phyloP scores from a whole-genome alignment of 176 grass and related monocot species.

The Chrysopogon serrulatus region DNA sequence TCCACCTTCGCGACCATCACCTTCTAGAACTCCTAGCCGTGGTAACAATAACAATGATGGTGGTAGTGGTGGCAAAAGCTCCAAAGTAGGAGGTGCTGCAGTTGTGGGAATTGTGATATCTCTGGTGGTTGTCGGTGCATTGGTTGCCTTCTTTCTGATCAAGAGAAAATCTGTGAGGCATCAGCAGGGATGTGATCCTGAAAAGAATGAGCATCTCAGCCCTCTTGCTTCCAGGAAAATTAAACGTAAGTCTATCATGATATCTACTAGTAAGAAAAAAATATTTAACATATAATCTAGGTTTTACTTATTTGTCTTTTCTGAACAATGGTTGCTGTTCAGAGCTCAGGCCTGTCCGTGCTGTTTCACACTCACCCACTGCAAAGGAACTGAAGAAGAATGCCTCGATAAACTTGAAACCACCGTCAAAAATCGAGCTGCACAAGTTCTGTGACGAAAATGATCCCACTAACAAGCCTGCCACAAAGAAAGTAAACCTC shows the following conservation, averaged over 20 bases:
- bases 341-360: slow-evolving; percentile 51
- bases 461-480: slow-evolving; percentile 44
- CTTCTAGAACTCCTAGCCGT: slow-evolving; percentile 6
- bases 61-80: slow-evolving; percentile 22
- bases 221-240: slow-evolving; percentile 49
- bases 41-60: slow-evolving; percentile 26
- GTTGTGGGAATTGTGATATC: slow-evolving; percentile 69
- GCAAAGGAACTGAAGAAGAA: slow-evolving; percentile 36
- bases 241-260: slow-evolving; percentile 9
- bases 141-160: slow-evolving; percentile 59
- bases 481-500: slow-evolving; percentile 28
- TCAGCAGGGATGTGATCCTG: slow-evolving; percentile 30
- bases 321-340: slow-evolving; percentile 11
- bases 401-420: slow-evolving; percentile 72
- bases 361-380: slow-evolving; percentile 37
- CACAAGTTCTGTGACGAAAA: slow-evolving; percentile 59
- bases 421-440: slow-evolving; percentile 60
- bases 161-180: slow-evolving; percentile 42
- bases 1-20: slow-evolving; percentile 18
- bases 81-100: slow-evolving; percentile 47
- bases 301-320: neutral
- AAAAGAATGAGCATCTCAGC: slow-evolving; percentile 41
- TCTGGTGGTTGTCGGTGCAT: slow-evolving; percentile 46
- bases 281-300: neutral
- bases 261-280: neutral